Evolutionary conservation across 176 grass and related monocot species (phyloP).

Genomic region (Bothriochloa decipiens): DNA sequence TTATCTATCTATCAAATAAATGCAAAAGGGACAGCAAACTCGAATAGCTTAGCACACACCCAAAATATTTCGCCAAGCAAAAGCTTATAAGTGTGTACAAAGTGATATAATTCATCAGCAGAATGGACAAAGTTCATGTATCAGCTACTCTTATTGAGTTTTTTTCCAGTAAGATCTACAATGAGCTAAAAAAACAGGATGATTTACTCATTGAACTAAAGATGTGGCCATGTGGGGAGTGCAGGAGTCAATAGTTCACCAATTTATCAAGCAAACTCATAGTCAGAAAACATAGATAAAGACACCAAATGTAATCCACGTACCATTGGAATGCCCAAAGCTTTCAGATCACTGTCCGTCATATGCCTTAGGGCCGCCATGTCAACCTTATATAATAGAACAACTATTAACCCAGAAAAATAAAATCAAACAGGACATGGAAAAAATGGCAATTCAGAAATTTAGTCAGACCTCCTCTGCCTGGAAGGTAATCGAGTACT

Average conservation of each 20-base stretch:
- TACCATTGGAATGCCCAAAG: conserved; percentile 97
- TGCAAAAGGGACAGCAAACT: neutral
- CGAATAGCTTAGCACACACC: neutral
- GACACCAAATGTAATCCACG: conserved; percentile 2
- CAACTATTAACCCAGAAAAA: conserved; percentile 46
- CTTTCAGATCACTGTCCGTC: conserved; percentile 93
- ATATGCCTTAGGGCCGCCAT: conserved; percentile 94
- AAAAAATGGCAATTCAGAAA: conserved; percentile 19
- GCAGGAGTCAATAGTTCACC: neutral
- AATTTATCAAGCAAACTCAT: neutral
- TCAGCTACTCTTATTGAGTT: conserved; percentile 16
- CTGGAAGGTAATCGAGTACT: conserved; percentile 90
- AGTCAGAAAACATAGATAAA: conserved; percentile 16
- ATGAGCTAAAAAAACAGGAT: neutral
- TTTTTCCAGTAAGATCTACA: neutral
- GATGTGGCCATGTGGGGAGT: neutral
- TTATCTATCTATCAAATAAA: neutral
- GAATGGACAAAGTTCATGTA: neutral
- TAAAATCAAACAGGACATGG: conserved; percentile 1
- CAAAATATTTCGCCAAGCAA: neutral
- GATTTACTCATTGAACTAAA: neutral
- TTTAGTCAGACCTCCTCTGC: conserved; percentile 74
- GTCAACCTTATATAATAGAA: conserved; percentile 71
- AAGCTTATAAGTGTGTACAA: neutral
- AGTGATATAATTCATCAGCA: neutral